phyloP scores from a whole-genome alignment of 345 rosid species.

The Sonneratia alba region DNA sequence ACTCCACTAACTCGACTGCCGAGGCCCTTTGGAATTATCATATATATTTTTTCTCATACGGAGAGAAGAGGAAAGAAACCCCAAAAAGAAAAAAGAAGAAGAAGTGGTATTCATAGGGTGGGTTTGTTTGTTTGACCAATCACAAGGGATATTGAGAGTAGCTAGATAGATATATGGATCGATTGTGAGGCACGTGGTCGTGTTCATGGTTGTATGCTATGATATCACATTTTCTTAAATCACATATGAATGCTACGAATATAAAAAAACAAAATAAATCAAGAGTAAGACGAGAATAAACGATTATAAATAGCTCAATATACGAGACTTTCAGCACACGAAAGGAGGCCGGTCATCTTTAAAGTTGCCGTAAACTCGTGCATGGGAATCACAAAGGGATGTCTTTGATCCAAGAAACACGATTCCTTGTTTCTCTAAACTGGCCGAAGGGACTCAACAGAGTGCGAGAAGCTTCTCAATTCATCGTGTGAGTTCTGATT shows the following conservation, averaged over 20 bases:
- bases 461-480: too few relatives aligned
- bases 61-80: neutral
- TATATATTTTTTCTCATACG: neutral
- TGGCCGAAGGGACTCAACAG: too few relatives aligned
- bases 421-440: neutral
- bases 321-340: too few relatives aligned
- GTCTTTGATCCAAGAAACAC: neutral
- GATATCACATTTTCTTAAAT: too few relatives aligned
- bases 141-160: too few relatives aligned
- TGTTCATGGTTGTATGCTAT: neutral
- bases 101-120: constrained; percentile 28
- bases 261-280: too few relatives aligned
- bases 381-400: constrained; percentile 13
- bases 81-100: neutral
- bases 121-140: constrained; percentile 28
- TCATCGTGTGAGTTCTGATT: too few relatives aligned
- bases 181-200: neutral
- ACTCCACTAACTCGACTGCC: constrained; percentile 66
- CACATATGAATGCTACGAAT: too few relatives aligned
- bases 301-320: too few relatives aligned
- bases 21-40: constrained; percentile 45
- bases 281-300: too few relatives aligned
- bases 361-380: constrained; percentile 5
- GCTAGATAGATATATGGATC: constrained; percentile 8
- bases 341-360: too few relatives aligned